These are phyloP conservation scores for Apiotrichum akiyoshidainum DNA, from an alignment of 1,284 basidiomycete species.

Conservation along the genomic window DNA sequence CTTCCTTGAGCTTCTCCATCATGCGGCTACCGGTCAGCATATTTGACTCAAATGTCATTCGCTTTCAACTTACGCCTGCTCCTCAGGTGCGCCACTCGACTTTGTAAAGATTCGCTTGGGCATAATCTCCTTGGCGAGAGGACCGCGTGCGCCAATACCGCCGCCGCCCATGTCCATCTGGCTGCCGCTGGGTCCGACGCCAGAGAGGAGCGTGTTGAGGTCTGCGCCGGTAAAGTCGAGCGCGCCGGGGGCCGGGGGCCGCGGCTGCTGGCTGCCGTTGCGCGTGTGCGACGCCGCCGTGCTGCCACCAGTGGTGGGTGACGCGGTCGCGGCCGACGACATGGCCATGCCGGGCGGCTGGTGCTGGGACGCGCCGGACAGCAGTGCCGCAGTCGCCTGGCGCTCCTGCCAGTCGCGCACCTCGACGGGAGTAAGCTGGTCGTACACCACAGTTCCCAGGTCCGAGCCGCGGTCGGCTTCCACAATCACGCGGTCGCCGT, in stretches of 20 bases:
- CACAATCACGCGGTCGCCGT: constrained; percentile 91
- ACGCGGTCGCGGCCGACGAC: constrained; percentile 15
- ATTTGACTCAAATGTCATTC: not conserved
- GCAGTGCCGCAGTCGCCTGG: constrained; percentile 54
- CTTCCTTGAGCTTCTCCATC: constrained; percentile 78
- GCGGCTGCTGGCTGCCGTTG: constrained; percentile 16
- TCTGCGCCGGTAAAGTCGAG: constrained; percentile 38
- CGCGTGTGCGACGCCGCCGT: constrained; percentile 13
- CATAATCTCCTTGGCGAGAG: constrained; percentile 72
- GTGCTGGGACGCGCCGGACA: constrained; percentile 47
- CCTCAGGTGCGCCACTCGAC: constrained; percentile 65
- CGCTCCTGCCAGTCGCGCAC: constrained; percentile 84
- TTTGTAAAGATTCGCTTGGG: constrained; percentile 97
- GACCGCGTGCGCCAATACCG: constrained; percentile 34
- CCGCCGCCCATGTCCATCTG: constrained; percentile 39
- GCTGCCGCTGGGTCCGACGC: constrained; percentile 40
- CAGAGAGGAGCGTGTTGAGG: constrained; percentile 36
- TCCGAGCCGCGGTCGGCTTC: constrained; percentile 92
- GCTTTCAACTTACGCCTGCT: constrained; percentile 66
- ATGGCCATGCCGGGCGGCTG: constrained; percentile 51
- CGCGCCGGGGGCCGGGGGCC: constrained; percentile 17
- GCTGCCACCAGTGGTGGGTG: not conserved
- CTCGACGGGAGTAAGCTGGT: constrained; percentile 83
- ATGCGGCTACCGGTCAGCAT: constrained; percentile 59
- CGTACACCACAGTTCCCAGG: constrained; percentile 82